Conservation (phyloP, 768 basidiomycete genomes). For the Austroboletus festivus region DNA sequence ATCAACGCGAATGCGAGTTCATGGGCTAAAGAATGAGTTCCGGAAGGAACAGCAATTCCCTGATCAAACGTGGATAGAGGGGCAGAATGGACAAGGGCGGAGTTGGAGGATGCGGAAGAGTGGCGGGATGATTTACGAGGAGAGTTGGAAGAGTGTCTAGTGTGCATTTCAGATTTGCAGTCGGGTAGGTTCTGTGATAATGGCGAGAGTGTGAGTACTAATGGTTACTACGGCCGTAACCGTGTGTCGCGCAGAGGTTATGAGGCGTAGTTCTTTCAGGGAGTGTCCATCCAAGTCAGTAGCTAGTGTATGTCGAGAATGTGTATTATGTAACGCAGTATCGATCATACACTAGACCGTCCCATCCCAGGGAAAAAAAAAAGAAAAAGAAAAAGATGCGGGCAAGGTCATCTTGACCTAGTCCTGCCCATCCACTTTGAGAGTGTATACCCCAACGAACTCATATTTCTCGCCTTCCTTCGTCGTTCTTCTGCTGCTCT, state of each 20-base stretch:
- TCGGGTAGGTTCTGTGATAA: slow-evolving; percentile 12
- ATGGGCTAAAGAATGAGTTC: slow-evolving; percentile 71
- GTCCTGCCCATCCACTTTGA: slow-evolving; percentile 18
- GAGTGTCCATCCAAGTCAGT: slow-evolving; percentile 23
- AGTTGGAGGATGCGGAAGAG: slow-evolving; percentile 21
- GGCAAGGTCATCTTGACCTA: background rate
- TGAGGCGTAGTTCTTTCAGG: slow-evolving; percentile 14
- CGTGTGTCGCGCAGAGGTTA: background rate
- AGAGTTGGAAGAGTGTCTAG: slow-evolving; percentile 25
- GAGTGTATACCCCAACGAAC: slow-evolving; percentile 5
- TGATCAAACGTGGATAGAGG: slow-evolving; percentile 35
- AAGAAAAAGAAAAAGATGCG: no score
- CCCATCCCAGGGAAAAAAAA: no score
- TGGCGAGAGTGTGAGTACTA: slow-evolving; percentile 4
- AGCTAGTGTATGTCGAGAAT: background rate
- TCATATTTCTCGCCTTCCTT: slow-evolving; percentile 5
- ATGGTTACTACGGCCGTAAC: slow-evolving; percentile 12
- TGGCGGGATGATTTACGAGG: slow-evolving; percentile 32
- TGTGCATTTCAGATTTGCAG: slow-evolving; percentile 21
- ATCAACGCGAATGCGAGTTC: slow-evolving; percentile 84
- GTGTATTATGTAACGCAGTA: slow-evolving; percentile 20
- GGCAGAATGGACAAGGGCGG: slow-evolving; percentile 19
- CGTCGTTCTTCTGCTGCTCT: slow-evolving; percentile 17
- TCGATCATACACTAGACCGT: no score
- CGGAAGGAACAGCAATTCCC: slow-evolving; percentile 27